Base-by-base conservation (phyloP, 2,329 filamentous ascomycete genomes). In the Hypoxylon sp. region DNA sequence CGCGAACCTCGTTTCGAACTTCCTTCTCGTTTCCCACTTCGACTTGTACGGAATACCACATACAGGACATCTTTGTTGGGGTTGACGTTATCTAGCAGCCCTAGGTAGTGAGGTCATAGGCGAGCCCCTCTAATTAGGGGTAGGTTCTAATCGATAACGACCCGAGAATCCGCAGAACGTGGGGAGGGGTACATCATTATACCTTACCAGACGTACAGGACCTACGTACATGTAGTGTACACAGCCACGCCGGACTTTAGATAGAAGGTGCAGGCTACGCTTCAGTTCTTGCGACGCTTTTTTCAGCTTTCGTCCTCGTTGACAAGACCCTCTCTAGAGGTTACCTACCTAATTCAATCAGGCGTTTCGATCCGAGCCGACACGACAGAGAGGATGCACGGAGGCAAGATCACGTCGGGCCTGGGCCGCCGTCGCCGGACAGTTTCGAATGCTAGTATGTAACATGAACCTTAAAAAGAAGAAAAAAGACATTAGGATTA, bases 371-470 rank as follows among this genome's bases (percentile, higher is more conserved):
- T n/a, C 52, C 30, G 53, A 32, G 26, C 44, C 12, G 32, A 54
- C 48, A 59, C 36, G 48, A 46, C 54, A 33, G 58, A 24, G 63
- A 63, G 59, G 14, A 75, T 75, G 73, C 73, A 71, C 64, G 73
- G 59, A 56, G 58, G 70, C 54, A 75, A 70, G 67, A 70, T 75
- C 42, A 61, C 73, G 28, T 65, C 71, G 51, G 68, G 71, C 59
- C 57, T 75, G 33, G 61, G 62, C 65, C 71, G 72, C 50, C 73
- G 71, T 54, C 72, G 73, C 24, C 73, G 73, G 58, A 65, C 73
- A 22, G 57, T 69, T 45, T 75, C 73, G 40, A 73, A 69, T 72
- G 71, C 71, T 60, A 75, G 73, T 75, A 74, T 50, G 73, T 72
- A 50, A 52, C 54, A 11, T 50, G 26, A 52, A 44, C 51, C 14